Evolutionary conservation across 108 stramenopile genomes (phyloP).

Genomic region (Bacterosira constricta): DNA sequence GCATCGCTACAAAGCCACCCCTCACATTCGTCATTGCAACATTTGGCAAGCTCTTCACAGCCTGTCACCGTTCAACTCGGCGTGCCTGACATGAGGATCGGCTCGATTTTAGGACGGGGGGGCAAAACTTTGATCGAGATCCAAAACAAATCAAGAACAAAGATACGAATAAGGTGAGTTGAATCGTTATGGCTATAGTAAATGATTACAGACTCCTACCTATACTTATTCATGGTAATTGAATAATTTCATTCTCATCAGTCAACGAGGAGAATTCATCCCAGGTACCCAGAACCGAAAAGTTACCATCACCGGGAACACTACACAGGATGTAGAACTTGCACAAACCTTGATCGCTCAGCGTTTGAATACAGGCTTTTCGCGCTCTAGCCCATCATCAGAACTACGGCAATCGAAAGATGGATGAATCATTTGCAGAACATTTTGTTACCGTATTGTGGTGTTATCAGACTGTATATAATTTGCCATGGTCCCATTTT

Average conservation of each 20-base stretch:
- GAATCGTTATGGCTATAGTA: no score
- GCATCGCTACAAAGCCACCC: conserved; percentile 29
- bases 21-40: background rate
- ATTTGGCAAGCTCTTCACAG: conserved; percentile 10
- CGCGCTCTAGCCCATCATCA: background rate
- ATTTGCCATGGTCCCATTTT: no score
- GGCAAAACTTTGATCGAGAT: conserved; percentile 71
- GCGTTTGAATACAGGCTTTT: conserved; percentile 21
- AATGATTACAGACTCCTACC: no score
- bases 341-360: conserved; percentile 68
- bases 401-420: background rate
- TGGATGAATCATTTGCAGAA: background rate
- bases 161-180: conserved; percentile 71
- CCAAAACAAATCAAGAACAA: conserved; percentile 59
- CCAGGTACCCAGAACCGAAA: conserved; percentile 78
- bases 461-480: background rate
- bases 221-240: no score
- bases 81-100: conserved; percentile 72
- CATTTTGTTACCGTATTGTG: background rate
- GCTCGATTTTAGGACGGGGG: conserved; percentile 71
- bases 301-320: conserved; percentile 74
- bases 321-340: conserved; percentile 57
- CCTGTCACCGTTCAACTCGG: conserved; percentile 50
- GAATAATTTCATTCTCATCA: no score
- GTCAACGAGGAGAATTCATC: conserved; percentile 72